Evolutionary conservation across 371 early-diverging fungal genomes (phyloP).

Genomic region (Mucor racemosus): DNA sequence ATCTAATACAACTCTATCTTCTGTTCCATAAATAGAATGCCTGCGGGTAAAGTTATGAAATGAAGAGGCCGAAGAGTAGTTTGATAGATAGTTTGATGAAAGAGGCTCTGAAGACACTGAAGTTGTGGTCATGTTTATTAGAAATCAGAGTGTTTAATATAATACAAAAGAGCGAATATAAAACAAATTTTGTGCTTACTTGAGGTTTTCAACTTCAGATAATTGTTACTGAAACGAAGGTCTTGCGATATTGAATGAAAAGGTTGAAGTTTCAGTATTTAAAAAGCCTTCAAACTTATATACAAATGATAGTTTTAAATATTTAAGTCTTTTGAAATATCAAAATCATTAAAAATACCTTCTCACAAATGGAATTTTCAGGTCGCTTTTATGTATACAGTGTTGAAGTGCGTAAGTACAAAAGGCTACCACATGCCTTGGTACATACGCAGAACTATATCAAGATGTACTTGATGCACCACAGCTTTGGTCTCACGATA

Average conservation of each 20-base stretch:
- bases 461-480: too few species aligned
- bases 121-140: slow-evolving; percentile 44
- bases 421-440: too few species aligned
- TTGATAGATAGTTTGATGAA: slow-evolving; percentile 45
- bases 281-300: too few species aligned
- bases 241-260: neutral
- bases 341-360: too few species aligned
- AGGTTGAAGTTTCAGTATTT: too few species aligned
- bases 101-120: slow-evolving; percentile 51
- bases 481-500: too few species aligned
- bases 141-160: neutral
- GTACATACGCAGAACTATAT: too few species aligned
- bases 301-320: too few species aligned
- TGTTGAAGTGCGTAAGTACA: too few species aligned
- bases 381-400: too few species aligned
- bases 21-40: slow-evolving; percentile 72
- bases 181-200: neutral
- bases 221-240: neutral
- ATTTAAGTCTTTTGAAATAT: too few species aligned
- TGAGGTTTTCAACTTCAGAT: neutral
- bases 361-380: too few species aligned
- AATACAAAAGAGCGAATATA: neutral
- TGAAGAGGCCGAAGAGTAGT: slow-evolving; percentile 40
- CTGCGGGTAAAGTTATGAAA: slow-evolving; percentile 55
- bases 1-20: slow-evolving; percentile 88